Evolutionary conservation across 352 stramenopile species (phyloP).

Genomic region (Lagenidium sp.): DNA sequence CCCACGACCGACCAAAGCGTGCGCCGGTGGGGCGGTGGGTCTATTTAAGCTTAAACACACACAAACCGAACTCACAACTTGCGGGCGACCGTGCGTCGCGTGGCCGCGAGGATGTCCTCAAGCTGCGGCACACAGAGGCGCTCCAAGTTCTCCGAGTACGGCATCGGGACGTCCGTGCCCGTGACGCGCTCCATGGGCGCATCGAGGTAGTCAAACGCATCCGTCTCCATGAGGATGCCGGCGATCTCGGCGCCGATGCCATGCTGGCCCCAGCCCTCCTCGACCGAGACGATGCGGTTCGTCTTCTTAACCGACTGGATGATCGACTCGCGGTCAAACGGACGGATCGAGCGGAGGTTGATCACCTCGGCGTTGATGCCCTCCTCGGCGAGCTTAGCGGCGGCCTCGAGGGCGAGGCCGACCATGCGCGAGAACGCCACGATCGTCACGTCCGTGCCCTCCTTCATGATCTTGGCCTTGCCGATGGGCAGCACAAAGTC

Average conservation of each 20-base stretch:
- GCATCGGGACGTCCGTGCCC: conserved; percentile 98
- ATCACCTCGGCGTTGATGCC: conserved; percentile 96
- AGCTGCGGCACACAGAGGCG: conserved; percentile 91
- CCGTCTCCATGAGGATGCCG: conserved; percentile 96
- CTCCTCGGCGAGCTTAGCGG: conserved; percentile 89
- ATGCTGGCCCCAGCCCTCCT: conserved; percentile 96
- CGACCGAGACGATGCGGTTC: conserved; percentile 94
- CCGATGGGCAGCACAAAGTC: conserved; percentile 98
- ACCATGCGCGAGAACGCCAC: conserved; percentile 97
- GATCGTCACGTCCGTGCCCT: conserved; percentile 96
- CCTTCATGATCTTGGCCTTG: conserved; percentile 98
- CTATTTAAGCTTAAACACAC: too few relatives aligned
- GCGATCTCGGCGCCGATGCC: conserved; percentile 97
- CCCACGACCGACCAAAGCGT: too few relatives aligned
- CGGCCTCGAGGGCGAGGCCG: conserved; percentile 93
- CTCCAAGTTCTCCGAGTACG: conserved; percentile 97
- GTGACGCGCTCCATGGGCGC: conserved; percentile 96
- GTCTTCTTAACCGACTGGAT: conserved; percentile 99
- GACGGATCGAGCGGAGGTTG: conserved; percentile 90
- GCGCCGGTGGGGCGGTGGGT: too few relatives aligned
- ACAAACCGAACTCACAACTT: conserved; percentile 57
- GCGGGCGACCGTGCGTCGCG: conserved; percentile 82
- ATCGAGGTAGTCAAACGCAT: conserved; percentile 99
- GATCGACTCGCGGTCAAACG: conserved; percentile 96
- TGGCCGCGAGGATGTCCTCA: conserved; percentile 90